These are phyloP conservation scores for Solanum medicagineum DNA, from an alignment of 257 asterid genomes.

Conservation along the genomic window DNA sequence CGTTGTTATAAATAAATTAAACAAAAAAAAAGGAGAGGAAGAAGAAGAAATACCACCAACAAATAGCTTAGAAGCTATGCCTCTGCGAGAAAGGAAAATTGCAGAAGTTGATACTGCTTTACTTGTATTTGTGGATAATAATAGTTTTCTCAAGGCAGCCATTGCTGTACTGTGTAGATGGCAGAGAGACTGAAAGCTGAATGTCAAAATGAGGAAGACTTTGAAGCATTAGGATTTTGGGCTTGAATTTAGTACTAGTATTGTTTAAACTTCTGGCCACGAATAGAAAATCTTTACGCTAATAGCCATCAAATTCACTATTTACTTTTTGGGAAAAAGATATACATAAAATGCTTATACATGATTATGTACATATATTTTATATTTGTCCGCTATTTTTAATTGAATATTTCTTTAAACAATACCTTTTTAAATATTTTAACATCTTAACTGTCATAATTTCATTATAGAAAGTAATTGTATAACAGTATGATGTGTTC, in stretches of 20 bases:
- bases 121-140: conserved; percentile 11
- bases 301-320: no score
- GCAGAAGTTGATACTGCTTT: conserved; percentile 5
- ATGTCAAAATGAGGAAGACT: neutral
- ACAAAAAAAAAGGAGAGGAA: neutral
- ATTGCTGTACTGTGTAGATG: conserved; percentile 7
- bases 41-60: conserved; percentile 46
- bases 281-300: no score
- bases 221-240: neutral
- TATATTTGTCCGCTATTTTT: no score
- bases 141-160: conserved; percentile 56
- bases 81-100: conserved; percentile 38
- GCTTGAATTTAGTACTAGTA: neutral
- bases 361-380: no score
- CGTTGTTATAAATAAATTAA: neutral
- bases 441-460: no score
- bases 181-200: neutral
- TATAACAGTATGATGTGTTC: no score
- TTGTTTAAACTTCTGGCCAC: neutral
- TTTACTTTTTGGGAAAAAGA: no score
- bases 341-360: no score
- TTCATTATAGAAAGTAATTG: no score
- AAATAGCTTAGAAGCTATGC: conserved; percentile 79
- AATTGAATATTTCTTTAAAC: no score
- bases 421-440: no score